These are phyloP conservation scores for Suillus ampliporus DNA, from an alignment of 768 basidiomycete genomes.

Conservation along the genomic window DNA sequence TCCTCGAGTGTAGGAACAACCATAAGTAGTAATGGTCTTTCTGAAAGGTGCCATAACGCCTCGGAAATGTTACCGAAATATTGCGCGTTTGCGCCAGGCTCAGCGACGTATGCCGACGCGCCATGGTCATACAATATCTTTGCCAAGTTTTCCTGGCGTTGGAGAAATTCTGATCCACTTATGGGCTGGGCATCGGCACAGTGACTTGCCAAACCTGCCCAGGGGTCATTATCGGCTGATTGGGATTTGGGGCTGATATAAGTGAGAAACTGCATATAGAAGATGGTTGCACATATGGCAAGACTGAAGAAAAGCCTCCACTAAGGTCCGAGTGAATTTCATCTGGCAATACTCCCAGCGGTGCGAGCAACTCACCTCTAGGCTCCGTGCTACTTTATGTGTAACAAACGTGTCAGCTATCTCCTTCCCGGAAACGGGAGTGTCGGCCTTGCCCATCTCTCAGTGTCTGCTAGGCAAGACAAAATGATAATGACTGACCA, in stretches of 20 bases:
- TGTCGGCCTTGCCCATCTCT: neutral
- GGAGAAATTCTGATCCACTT: slow-evolving; percentile 47
- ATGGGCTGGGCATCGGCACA: slow-evolving; percentile 60
- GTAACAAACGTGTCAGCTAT: neutral
- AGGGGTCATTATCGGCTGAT: slow-evolving; percentile 15
- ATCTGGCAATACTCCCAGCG: neutral
- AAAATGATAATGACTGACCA: neutral
- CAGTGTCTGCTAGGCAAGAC: neutral
- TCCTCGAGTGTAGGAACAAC: slow-evolving; percentile 48
- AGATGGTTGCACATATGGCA: slow-evolving; percentile 13
- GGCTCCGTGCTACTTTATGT: neutral
- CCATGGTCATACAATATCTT: slow-evolving; percentile 52
- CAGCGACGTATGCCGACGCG: slow-evolving; percentile 75
- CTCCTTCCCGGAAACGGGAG: neutral
- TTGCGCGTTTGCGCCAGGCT: slow-evolving; percentile 73
- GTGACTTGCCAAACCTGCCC: slow-evolving; percentile 41
- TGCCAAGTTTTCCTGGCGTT: slow-evolving; percentile 62
- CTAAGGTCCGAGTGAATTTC: neutral
- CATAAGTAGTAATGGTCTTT: slow-evolving; percentile 77
- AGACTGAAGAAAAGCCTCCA: slow-evolving; percentile 14
- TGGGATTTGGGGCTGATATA: neutral
- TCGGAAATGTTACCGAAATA: slow-evolving; percentile 78
- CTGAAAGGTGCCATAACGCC: slow-evolving; percentile 71
- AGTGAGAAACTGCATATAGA: neutral
- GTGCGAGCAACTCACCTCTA: neutral